A percentile compares a stretch with the other conserved stretches of the same genome.
Conservation (phyloP, 768 basidiomycete species). For the Mycena olivaceomarginata region DNA sequence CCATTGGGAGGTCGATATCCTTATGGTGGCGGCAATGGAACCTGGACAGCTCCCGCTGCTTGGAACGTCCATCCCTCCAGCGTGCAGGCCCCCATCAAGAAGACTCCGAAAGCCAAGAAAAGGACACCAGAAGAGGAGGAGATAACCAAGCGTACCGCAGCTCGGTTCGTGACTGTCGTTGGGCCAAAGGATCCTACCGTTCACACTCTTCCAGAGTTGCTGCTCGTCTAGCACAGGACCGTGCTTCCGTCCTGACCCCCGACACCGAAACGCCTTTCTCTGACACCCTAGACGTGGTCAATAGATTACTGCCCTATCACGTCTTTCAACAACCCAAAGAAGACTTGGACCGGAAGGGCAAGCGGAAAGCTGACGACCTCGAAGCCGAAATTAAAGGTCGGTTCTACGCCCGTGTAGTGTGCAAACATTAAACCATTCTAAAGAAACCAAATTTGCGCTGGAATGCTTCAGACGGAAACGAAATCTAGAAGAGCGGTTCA, state of each 20-base stretch:
- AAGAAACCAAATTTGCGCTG: conserved; percentile 84
- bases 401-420: conserved; percentile 25
- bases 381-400: conserved; percentile 72
- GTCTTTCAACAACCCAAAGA: conserved; percentile 85
- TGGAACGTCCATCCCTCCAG: conserved; percentile 32
- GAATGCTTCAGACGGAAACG: conserved; percentile 77
- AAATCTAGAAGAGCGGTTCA: conserved; percentile 75
- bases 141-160: conserved; percentile 65
- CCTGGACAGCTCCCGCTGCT: conserved; percentile 33
- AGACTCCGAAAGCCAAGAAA: conserved; percentile 55
- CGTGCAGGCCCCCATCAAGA: conserved; percentile 44
- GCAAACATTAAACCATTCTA: conserved; percentile 29
- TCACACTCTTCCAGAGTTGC: conserved; percentile 64
- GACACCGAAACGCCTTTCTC: conserved; percentile 83
- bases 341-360: conserved; percentile 70
- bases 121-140: conserved; percentile 72
- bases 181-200: neutral
- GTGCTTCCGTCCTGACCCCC: conserved; percentile 74
- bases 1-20: conserved; percentile 17
- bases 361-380: conserved; percentile 75
- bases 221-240: conserved; percentile 77
- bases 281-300: conserved; percentile 77
- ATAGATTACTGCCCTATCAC: conserved; percentile 88
- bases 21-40: conserved; percentile 27
- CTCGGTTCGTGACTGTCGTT: conserved; percentile 63